phyloP scores from a whole-genome alignment of 148 eudicot species.

The Salicornia ramosissima region DNA sequence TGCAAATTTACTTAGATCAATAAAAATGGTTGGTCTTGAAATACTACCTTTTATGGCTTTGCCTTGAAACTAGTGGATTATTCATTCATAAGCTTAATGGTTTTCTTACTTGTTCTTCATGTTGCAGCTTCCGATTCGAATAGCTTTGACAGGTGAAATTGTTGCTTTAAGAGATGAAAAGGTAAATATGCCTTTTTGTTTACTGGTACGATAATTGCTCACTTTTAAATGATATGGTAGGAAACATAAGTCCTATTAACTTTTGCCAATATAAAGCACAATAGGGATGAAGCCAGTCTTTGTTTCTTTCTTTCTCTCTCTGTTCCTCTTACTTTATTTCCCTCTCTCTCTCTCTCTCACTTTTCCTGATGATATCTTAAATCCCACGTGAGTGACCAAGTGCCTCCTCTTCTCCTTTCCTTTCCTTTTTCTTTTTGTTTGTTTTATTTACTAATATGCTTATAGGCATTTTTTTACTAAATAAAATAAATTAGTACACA shows the following conservation, averaged over 20 bases:
- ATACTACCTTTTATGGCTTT: not conserved
- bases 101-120: not conserved
- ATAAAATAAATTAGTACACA: too few species aligned
- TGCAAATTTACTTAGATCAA: constrained; percentile 50
- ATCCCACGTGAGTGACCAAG: too few species aligned
- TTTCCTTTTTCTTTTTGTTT: too few species aligned
- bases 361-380: too few species aligned
- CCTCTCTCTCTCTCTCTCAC: too few species aligned
- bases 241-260: too few species aligned
- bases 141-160: constrained; percentile 75
- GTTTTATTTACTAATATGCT: too few species aligned
- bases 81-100: not conserved
- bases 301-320: not conserved
- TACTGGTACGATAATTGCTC: not conserved
- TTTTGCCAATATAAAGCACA: too few species aligned
- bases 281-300: not conserved
- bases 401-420: too few species aligned
- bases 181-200: constrained; percentile 35
- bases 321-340: too few species aligned
- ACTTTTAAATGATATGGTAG: constrained; percentile 2
- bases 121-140: constrained; percentile 66
- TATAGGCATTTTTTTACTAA: too few species aligned
- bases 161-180: constrained; percentile 51
- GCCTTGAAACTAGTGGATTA: not conserved
- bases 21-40: constrained; percentile 54